Percentiles rank a stretch among this genome's conserved stretches.
Conservation (phyloP, 306 rosid genomes). For the barrel medic (Medicago truncatula) region MtrunA17r5.0-ANR NC_053044.1:20234501-20235000, state of each 20-base stretch:
- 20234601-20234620: no score
- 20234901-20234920: slow-evolving; percentile 1
- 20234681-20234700: no score
- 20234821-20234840: slow-evolving; percentile 52
- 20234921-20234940: slow-evolving; percentile 27
- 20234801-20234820: slow-evolving; percentile 36
- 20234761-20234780: background rate
- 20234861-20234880: slow-evolving; percentile 28
- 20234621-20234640: no score
- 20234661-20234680: no score
- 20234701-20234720: no score
- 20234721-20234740: background rate
- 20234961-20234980: slow-evolving; percentile 2
- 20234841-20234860: slow-evolving; percentile 40
- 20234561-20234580: no score
- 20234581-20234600: no score
- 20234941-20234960: background rate
- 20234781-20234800: slow-evolving; percentile 57
- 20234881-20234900: slow-evolving; percentile 14
- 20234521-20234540: no score
- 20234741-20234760: background rate
- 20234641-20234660: no score
- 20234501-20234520: no score
- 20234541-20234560: no score
- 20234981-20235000: slow-evolving; percentile 28